A percentile compares a stretch with the other conserved stretches of the same genome.
These are phyloP conservation scores for Staphylotrichum tortipilum DNA, from an alignment of 495 filamentous ascomycete species.

Conservation along the genomic window DNA sequence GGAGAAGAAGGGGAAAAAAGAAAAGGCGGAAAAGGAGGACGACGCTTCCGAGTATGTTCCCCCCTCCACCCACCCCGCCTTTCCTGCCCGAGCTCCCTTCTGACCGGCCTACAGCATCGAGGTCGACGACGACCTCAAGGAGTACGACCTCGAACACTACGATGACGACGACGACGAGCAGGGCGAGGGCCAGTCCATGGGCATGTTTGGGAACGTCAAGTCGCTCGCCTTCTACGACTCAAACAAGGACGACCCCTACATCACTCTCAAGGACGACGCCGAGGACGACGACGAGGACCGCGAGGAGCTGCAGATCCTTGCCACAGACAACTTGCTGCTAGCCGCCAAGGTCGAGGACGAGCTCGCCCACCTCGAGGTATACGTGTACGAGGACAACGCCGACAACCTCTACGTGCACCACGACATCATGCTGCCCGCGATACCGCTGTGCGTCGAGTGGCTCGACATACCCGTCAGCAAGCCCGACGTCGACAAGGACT, in stretches of 20 bases:
- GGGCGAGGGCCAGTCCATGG: slow-evolving; percentile 57
- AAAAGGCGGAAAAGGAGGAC: slow-evolving; percentile 16
- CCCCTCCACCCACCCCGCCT: too few relatives aligned
- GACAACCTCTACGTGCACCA: slow-evolving; percentile 99
- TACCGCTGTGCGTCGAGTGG: slow-evolving; percentile 94
- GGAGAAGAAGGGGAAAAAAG: neutral
- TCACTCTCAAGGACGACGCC: slow-evolving; percentile 63
- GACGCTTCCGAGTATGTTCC: slow-evolving; percentile 30
- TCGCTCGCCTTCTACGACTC: slow-evolving; percentile 87
- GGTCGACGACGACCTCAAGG: slow-evolving; percentile 72
- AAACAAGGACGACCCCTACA: slow-evolving; percentile 91
- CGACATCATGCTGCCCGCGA: slow-evolving; percentile 97
- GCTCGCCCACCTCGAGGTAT: slow-evolving; percentile 90
- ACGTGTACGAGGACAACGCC: slow-evolving; percentile 88
- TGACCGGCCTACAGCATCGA: too few relatives aligned
- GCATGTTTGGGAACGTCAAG: slow-evolving; percentile 92
- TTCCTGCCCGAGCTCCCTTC: too few relatives aligned
- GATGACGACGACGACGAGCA: slow-evolving; percentile 68
- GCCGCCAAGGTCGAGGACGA: slow-evolving; percentile 94
- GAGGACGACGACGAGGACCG: slow-evolving; percentile 78
- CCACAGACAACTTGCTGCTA: slow-evolving; percentile 84
- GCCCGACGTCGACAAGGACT: slow-evolving; percentile 44
- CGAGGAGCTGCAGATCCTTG: slow-evolving; percentile 87
- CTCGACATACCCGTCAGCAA: slow-evolving; percentile 79
- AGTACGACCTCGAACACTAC: slow-evolving; percentile 94